A percentile compares a stretch with the other conserved stretches of the same genome.
Evolutionary conservation across 2,329 filamentous ascomycete species (phyloP).

Genomic region (Aspergillus amoenus): DNA sequence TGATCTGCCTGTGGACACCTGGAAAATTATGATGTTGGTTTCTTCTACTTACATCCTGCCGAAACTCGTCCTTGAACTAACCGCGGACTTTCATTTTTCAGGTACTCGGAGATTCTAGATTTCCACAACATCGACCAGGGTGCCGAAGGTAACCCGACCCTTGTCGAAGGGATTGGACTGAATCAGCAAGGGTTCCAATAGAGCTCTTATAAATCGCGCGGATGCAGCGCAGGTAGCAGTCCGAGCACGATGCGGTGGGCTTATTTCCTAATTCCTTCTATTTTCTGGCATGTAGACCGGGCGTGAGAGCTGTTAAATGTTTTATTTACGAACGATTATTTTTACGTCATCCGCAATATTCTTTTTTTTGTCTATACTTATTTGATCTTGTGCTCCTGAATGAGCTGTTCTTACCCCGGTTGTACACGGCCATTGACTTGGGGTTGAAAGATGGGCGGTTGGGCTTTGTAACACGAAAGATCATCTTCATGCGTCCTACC

Average conservation of each 20-base stretch:
- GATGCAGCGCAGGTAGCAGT: constrained; percentile 17
- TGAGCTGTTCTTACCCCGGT: background rate
- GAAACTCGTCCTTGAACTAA: background rate
- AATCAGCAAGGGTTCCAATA: constrained; percentile 29
- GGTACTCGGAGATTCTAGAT: constrained; percentile 98
- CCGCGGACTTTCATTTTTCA: constrained; percentile 47
- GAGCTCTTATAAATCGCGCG: constrained; percentile 13
- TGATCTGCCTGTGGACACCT: constrained; percentile 95
- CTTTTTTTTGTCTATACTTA: constrained; percentile 20
- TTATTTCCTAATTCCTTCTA: constrained; percentile 17
- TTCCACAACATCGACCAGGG: constrained; percentile 85
- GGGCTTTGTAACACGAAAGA: constrained; percentile 20
- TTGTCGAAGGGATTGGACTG: constrained; percentile 26
- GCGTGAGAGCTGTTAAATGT: constrained; percentile 22
- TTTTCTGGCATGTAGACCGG: constrained; percentile 22
- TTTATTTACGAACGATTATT: constrained; percentile 17
- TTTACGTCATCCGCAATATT: constrained; percentile 13
- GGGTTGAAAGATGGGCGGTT: constrained; percentile 16
- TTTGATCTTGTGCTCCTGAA: background rate
- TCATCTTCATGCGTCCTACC: background rate
- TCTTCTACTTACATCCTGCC: background rate
- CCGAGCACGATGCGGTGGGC: constrained; percentile 20
- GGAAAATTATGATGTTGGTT: constrained; percentile 99
- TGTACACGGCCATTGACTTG: constrained; percentile 10
- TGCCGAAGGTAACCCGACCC: constrained; percentile 32